Conservation (phyloP, 2,329 filamentous ascomycete genomes). For the Calonectria fujianensis region DNA sequence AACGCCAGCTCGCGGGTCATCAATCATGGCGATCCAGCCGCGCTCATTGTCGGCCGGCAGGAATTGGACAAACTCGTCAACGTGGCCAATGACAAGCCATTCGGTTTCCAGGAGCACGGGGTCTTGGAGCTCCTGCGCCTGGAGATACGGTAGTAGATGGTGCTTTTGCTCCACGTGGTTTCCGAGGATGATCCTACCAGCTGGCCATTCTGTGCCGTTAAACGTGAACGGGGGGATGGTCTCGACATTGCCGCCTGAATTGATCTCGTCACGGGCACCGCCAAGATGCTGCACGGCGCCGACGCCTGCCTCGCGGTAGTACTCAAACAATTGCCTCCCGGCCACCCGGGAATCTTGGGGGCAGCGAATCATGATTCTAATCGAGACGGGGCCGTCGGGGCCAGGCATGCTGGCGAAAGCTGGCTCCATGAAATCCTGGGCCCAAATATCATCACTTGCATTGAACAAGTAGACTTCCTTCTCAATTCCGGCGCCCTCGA, state of each 20-base stretch:
- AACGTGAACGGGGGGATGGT: slow-evolving; percentile 60
- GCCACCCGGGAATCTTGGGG: slow-evolving; percentile 54
- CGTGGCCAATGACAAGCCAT: slow-evolving; percentile 55
- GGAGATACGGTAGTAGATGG: slow-evolving; percentile 51
- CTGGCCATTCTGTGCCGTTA: slow-evolving; percentile 47
- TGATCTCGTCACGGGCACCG: slow-evolving; percentile 39
- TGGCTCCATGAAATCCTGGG: slow-evolving; percentile 63
- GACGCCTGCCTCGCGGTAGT: slow-evolving; percentile 53
- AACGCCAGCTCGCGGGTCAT: slow-evolving; percentile 50
- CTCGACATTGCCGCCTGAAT: slow-evolving; percentile 60
- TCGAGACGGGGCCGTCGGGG: slow-evolving; percentile 55
- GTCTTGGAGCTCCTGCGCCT: slow-evolving; percentile 60
- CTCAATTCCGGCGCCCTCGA: slow-evolving; percentile 26
- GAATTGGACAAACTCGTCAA: slow-evolving; percentile 58
- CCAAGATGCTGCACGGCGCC: slow-evolving; percentile 57
- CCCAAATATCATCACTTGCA: slow-evolving; percentile 58
- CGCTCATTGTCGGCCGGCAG: slow-evolving; percentile 51
- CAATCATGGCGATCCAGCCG: slow-evolving; percentile 52
- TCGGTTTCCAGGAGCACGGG: slow-evolving; percentile 58
- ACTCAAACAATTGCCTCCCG: slow-evolving; percentile 58
- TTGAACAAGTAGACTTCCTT: slow-evolving; percentile 37
- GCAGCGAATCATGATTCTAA: slow-evolving; percentile 59
- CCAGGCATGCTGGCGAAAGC: slow-evolving; percentile 64
- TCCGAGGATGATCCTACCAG: slow-evolving; percentile 50
- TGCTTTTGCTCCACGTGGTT: slow-evolving; percentile 25